These are phyloP conservation scores for Penicillium griseofulvum DNA, from an alignment of 2,329 filamentous ascomycete genomes.

Conservation along the genomic window DNA sequence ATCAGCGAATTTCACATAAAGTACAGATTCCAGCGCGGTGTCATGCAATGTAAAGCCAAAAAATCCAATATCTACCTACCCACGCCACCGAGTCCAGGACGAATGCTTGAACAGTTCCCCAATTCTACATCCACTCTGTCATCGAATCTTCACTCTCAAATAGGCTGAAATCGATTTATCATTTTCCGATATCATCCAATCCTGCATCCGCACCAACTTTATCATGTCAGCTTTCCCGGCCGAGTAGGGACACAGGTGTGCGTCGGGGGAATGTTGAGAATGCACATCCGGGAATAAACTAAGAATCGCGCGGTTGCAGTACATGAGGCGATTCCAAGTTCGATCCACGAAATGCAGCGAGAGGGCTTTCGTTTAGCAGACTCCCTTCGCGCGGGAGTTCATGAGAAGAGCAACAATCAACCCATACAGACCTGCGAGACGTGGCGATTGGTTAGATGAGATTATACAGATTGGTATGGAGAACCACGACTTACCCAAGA, in stretches of 20 bases:
- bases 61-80: constrained; percentile 30
- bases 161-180: constrained; percentile 19
- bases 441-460: constrained; percentile 12
- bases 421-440: constrained; percentile 81
- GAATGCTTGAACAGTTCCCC: constrained; percentile 9
- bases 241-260: constrained; percentile 2
- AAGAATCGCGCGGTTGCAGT: constrained; percentile 5
- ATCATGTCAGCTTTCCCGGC: constrained; percentile 8
- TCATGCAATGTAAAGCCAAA: constrained; percentile 27
- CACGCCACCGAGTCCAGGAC: constrained; percentile 16
- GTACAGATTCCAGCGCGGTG: constrained; percentile 27
- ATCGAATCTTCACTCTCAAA: constrained; percentile 16
- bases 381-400: constrained; percentile 85
- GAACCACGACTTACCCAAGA: constrained; percentile 68
- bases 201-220: constrained; percentile 13
- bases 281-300: constrained; percentile 5
- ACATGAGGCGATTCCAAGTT: constrained; percentile 12
- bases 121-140: constrained; percentile 21
- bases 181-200: constrained; percentile 18
- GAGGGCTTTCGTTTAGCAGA: constrained; percentile 51
- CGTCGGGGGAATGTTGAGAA: constrained; percentile 4
- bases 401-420: constrained; percentile 98
- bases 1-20: constrained; percentile 24
- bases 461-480: constrained; percentile 22
- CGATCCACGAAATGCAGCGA: constrained; percentile 10